Evolutionary conservation across 2,329 filamentous ascomycete species (phyloP), one percentile per base, ranked within the genome.

Genomic region (Juglanconis oblonga): DNA sequence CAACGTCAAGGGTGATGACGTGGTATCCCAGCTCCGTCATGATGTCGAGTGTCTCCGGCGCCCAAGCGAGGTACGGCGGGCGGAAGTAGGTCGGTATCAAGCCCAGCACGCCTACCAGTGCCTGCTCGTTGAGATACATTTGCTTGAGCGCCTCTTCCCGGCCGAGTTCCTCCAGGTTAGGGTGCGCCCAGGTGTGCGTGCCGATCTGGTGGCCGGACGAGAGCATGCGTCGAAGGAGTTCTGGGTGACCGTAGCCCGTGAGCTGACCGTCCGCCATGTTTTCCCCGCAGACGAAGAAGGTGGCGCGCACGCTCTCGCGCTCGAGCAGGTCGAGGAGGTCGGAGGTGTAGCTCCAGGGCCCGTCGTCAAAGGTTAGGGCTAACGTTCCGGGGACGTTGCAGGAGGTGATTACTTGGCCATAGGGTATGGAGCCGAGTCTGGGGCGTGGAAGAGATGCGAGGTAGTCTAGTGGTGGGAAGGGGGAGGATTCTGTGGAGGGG

Each of bases 281-380:
- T 70, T 79, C 83, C 5, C 82, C 82, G 7, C 80, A 84, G 62
- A 89, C 77, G 71, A 89, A 89, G 70, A 90, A 90, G 2, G 87
- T 90, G 1, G 85, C 87, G 64, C 84, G 87, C 13, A 84, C 86
- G 33, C 80, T 75, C 67, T 87, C 86, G 32, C 68, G 69, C 61
- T 79, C 78, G 50, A 90, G 77, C 57, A 87, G 76, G 66, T 89
- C 82, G 11, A 89, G 77, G 11, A 90, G 78, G 62, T 86, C 81
- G 45, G 74, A 72, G 1, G 87, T 89, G 70, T 85, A 88, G 24
- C 78, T 71, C 64, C 82, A 83, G 29, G 87, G 87, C 1, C 87
- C 87, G 69, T 89, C 87, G 65, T 89, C 87, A 65, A 83, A 89
- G 1, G 87, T 89, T 58, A 90, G 70, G 17, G 87, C 87, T 66